Evolutionary conservation across 352 stramenopile species (phyloP).

Genomic region (Pilasporangium apinafurcum): DNA sequence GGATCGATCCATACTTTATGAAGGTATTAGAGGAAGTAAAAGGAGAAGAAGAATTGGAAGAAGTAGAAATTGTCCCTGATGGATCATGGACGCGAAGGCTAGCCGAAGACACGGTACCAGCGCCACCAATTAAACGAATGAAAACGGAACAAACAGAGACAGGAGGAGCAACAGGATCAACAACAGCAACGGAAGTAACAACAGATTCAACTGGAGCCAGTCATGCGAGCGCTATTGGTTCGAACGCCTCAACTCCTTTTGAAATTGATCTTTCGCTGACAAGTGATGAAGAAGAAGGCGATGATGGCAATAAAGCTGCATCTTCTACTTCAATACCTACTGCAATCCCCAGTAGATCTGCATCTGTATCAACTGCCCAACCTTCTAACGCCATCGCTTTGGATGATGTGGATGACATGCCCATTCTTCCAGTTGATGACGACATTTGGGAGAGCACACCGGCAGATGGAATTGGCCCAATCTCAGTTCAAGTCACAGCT

Average conservation of each 20-base stretch:
- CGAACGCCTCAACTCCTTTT: slow-evolving; percentile 26
- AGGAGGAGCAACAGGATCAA: neutral
- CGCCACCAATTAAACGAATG: slow-evolving; percentile 42
- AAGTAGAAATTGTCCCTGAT: slow-evolving; percentile 88
- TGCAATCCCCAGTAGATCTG: too few relatives aligned
- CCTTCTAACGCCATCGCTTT: slow-evolving; percentile 13
- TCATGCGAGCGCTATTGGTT: slow-evolving; percentile 11
- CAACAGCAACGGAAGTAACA: neutral
- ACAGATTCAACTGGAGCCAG: slow-evolving; percentile 3
- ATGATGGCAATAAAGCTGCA: slow-evolving; percentile 1
- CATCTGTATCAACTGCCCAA: slow-evolving; percentile 4
- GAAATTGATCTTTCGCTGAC: slow-evolving; percentile 71
- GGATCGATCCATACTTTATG: slow-evolving; percentile 88
- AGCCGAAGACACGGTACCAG: slow-evolving; percentile 31
- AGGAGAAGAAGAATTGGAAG: slow-evolving; percentile 78
- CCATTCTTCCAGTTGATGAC: slow-evolving; percentile 58
- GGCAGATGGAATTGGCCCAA: too few relatives aligned
- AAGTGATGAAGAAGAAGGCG: slow-evolving; percentile 62
- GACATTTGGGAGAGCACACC: slow-evolving; percentile 52
- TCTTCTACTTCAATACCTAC: slow-evolving; percentile 1
- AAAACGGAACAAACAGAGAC: slow-evolving; percentile 37
- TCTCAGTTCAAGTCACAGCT: too few relatives aligned
- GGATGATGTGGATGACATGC: slow-evolving; percentile 56
- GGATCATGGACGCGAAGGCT: slow-evolving; percentile 69
- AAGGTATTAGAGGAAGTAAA: slow-evolving; percentile 81